phyloP scores from a whole-genome alignment of 164 flowering plant species.

The Umbellularia californica region DNA sequence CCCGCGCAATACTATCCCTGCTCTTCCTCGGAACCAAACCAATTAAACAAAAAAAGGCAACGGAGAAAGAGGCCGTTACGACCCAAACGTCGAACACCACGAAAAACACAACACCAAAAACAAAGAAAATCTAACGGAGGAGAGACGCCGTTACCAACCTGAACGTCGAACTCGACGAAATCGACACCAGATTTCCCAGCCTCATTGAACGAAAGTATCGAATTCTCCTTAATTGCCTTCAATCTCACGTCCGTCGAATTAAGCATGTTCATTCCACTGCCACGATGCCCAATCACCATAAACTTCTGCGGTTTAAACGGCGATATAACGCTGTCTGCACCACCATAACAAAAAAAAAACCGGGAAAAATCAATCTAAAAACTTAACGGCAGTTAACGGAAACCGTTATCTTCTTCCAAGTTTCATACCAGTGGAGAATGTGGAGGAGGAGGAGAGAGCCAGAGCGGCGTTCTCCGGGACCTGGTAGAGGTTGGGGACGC shows the following conservation, averaged over 20 bases:
- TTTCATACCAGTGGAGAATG: constrained; percentile 25
- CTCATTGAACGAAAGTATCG: constrained; percentile 62
- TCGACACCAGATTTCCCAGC: constrained; percentile 55
- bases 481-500: constrained; percentile 57
- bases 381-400: background rate
- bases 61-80: no score
- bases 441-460: constrained; percentile 20
- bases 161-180: constrained; percentile 87
- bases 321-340: constrained; percentile 14
- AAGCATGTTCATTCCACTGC: constrained; percentile 76
- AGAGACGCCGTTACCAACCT: constrained; percentile 33
- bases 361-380: background rate
- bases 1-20: no score
- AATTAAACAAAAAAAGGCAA: no score
- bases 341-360: background rate
- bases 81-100: background rate
- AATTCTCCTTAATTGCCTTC: constrained; percentile 69
- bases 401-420: no score
- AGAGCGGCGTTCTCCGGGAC: constrained; percentile 34
- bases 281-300: constrained; percentile 78
- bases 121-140: background rate
- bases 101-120: background rate
- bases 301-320: constrained; percentile 34
- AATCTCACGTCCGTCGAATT: constrained; percentile 57
- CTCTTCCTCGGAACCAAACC: no score